phyloP scores from a whole-genome alignment of 768 basidiomycete species.

The Polyporus arcularius region DNA sequence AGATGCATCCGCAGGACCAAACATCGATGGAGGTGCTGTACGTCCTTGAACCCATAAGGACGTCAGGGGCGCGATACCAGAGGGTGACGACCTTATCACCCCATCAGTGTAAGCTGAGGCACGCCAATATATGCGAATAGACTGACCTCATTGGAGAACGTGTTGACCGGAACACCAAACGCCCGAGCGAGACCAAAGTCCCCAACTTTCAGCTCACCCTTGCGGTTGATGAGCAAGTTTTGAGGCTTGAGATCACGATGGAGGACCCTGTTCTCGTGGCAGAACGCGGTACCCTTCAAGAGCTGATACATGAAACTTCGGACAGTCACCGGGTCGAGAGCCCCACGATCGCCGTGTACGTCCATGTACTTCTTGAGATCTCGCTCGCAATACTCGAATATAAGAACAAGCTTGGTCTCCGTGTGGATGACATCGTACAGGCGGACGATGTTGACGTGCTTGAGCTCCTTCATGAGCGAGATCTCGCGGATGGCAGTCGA shows the following conservation, averaged over 20 bases:
- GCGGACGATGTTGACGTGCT: slow-evolving; percentile 97
- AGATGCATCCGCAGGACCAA: slow-evolving; percentile 99
- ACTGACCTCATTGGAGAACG: slow-evolving; percentile 92
- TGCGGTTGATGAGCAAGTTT: slow-evolving; percentile 95
- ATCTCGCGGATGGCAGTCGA: slow-evolving; percentile 99
- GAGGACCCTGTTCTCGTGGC: slow-evolving; percentile 96
- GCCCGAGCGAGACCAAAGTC: slow-evolving; percentile 98
- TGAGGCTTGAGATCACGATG: slow-evolving; percentile 99
- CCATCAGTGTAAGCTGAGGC: slow-evolving; percentile 1
- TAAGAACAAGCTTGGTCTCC: slow-evolving; percentile 95
- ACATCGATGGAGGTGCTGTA: slow-evolving; percentile 99
- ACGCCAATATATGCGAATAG: not conserved
- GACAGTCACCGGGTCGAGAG: slow-evolving; percentile 84
- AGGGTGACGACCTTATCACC: slow-evolving; percentile 88
- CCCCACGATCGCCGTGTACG: slow-evolving; percentile 93
- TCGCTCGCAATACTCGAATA: slow-evolving; percentile 98
- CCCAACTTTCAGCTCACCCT: slow-evolving; percentile 95
- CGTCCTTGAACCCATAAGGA: slow-evolving; percentile 93
- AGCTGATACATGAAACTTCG: slow-evolving; percentile 98
- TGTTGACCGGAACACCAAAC: slow-evolving; percentile 98
- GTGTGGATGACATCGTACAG: slow-evolving; percentile 99
- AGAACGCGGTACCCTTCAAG: slow-evolving; percentile 95
- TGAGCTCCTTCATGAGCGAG: slow-evolving; percentile 98
- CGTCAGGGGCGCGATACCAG: slow-evolving; percentile 99
- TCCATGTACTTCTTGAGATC: slow-evolving; percentile 99